These are phyloP conservation scores for Phytophthora tubulina DNA, from an alignment of 352 stramenopile genomes.

Conservation along the genomic window DNA sequence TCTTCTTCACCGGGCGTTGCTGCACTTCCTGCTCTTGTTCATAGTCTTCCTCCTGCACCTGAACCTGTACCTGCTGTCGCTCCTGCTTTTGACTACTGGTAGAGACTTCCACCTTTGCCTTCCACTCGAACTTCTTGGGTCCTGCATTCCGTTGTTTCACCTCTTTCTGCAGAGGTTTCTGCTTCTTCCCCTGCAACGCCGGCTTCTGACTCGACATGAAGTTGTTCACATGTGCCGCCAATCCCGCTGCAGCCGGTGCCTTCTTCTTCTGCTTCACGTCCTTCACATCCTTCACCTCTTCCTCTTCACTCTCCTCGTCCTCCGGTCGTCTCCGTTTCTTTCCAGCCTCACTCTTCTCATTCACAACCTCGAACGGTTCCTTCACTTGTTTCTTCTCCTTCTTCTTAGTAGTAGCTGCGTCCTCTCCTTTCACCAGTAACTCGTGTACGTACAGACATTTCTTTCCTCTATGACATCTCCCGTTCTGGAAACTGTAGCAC, in stretches of 20 bases:
- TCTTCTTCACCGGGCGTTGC: slow-evolving; percentile 35
- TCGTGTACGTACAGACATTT: slow-evolving; percentile 75
- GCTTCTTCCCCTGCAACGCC: slow-evolving; percentile 10
- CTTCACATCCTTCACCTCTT: slow-evolving; percentile 34
- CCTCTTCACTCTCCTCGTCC: slow-evolving; percentile 36
- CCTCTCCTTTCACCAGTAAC: slow-evolving; percentile 42
- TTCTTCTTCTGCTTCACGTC: slow-evolving; percentile 21
- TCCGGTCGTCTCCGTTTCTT: slow-evolving; percentile 48
- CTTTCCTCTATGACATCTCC: slow-evolving; percentile 76
- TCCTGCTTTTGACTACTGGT: slow-evolving; percentile 9
- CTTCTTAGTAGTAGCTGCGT: slow-evolving; percentile 10
- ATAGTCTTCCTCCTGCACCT: background rate
- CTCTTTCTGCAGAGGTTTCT: slow-evolving; percentile 4
- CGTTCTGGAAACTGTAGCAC: slow-evolving; percentile 83
- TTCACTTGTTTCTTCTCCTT: slow-evolving; percentile 26
- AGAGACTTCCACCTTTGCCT: slow-evolving; percentile 32
- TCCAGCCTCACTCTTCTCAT: slow-evolving; percentile 25
- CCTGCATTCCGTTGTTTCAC: slow-evolving; percentile 7
- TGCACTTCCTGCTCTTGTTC: slow-evolving; percentile 15
- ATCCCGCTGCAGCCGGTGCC: slow-evolving; percentile 18
- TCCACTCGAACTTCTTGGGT: slow-evolving; percentile 45
- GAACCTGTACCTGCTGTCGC: slow-evolving; percentile 1
- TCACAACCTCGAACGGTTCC: slow-evolving; percentile 50
- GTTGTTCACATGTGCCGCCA: slow-evolving; percentile 51
- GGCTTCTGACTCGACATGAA: slow-evolving; percentile 47